Percentiles rank a stretch among this genome's conserved stretches.
Conservation (phyloP, 306 rosid species). For the Quercus rubra region DNA sequence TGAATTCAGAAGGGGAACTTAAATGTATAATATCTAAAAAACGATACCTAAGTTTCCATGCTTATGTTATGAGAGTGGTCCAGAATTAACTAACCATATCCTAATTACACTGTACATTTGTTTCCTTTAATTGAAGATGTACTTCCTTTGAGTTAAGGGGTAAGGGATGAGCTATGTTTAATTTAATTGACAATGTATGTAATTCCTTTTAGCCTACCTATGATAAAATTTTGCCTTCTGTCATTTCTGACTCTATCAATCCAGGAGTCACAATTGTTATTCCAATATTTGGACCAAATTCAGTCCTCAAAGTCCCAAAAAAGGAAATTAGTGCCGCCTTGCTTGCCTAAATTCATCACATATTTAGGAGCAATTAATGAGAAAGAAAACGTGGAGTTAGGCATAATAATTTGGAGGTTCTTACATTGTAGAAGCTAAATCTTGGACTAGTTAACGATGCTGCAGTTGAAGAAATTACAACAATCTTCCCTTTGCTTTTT, state of each 20-base stretch:
- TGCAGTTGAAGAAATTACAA: constrained; percentile 2
- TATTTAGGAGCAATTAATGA: not conserved
- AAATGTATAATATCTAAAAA: too few species aligned
- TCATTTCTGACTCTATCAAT: not conserved
- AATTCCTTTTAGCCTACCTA: not conserved
- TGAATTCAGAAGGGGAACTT: too few species aligned
- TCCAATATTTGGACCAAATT: constrained; percentile 9
- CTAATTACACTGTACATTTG: too few species aligned
- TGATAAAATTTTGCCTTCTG: not conserved
- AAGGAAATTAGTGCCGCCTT: constrained; percentile 23
- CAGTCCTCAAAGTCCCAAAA: constrained; percentile 19
- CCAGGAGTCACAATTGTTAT: constrained; percentile 32
- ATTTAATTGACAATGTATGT: too few species aligned
- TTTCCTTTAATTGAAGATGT: too few species aligned
- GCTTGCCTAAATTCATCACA: constrained; percentile 17
- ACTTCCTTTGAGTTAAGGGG: too few species aligned
- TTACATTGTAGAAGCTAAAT: constrained; percentile 9
- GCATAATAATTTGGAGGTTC: not conserved
- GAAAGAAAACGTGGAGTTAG: not conserved
- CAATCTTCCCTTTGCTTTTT: constrained; percentile 15
- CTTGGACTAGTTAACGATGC: not conserved
- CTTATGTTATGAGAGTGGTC: too few species aligned
- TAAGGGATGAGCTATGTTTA: too few species aligned
- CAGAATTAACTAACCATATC: too few species aligned
- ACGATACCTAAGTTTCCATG: too few species aligned